Percentiles rank a stretch among this genome's conserved stretches.
These are phyloP conservation scores for Coffea canephora DNA, from an alignment of 257 asterid species.

Conservation along the genomic window DNA sequence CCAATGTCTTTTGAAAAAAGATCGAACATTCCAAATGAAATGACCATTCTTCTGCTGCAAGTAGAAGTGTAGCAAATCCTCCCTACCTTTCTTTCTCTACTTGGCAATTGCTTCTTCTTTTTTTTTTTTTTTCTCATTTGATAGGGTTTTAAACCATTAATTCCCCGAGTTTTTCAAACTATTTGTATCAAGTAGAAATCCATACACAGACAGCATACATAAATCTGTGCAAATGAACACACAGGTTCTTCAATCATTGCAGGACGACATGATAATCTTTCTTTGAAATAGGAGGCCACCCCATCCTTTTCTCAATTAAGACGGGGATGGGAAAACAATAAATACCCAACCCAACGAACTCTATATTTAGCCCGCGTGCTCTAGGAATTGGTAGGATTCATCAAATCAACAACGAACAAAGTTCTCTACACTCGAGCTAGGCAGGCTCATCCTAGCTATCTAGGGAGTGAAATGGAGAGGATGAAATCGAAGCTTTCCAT, in stretches of 20 bases:
- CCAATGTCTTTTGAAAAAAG: too few species aligned
- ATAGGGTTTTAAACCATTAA: too few species aligned
- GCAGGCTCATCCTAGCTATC: background rate
- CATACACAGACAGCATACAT: background rate
- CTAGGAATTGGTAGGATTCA: background rate
- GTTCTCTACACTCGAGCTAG: background rate
- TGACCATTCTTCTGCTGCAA: background rate
- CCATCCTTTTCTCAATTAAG: constrained; percentile 5
- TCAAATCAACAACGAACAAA: background rate
- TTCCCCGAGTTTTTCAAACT: too few species aligned
- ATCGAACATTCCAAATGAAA: background rate
- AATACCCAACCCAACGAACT: background rate
- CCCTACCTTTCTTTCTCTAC: too few species aligned
- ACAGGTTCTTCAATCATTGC: background rate
- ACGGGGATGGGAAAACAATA: constrained; percentile 11
- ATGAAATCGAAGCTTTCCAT: background rate
- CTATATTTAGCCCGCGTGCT: background rate
- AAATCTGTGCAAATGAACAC: background rate
- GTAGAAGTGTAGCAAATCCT: too few species aligned
- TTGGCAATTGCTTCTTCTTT: background rate
- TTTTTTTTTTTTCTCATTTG: too few species aligned
- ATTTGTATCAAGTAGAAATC: too few species aligned
- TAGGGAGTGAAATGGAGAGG: constrained; percentile 1
- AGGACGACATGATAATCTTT: background rate
- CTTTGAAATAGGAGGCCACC: background rate